phyloP scores from a whole-genome alignment of 306 rosid genomes.

The Datisca glomerata region DNA sequence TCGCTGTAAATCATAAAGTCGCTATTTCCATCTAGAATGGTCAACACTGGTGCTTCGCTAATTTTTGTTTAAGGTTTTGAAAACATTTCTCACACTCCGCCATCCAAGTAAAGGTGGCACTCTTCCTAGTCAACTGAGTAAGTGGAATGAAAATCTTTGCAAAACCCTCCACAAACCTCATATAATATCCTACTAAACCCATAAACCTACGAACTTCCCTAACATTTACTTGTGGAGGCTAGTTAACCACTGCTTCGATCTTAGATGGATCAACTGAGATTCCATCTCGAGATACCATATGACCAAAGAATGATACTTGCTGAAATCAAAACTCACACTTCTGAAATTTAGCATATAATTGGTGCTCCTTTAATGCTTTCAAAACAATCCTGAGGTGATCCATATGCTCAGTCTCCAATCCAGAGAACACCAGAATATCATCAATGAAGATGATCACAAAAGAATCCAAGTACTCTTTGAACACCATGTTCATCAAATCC shows the following conservation, averaged over 20 bases:
- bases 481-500: background rate
- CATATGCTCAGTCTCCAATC: background rate
- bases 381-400: background rate
- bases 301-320: background rate
- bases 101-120: too few species aligned
- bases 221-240: background rate
- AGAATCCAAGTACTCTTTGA: background rate
- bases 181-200: background rate
- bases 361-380: background rate
- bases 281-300: background rate
- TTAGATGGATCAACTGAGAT: background rate
- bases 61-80: too few species aligned
- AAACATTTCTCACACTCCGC: too few species aligned
- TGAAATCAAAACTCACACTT: background rate
- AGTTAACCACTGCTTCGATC: background rate
- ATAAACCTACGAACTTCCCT: background rate
- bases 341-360: too few species aligned
- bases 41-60: background rate
- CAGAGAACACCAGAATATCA: background rate
- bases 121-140: background rate
- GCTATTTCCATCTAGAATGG: too few species aligned
- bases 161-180: background rate
- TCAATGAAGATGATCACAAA: background rate
- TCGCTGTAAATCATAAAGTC: background rate
- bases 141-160: background rate